phyloP scores from a whole-genome alignment of 306 rosid species.

The Crotalaria pallida region DNA sequence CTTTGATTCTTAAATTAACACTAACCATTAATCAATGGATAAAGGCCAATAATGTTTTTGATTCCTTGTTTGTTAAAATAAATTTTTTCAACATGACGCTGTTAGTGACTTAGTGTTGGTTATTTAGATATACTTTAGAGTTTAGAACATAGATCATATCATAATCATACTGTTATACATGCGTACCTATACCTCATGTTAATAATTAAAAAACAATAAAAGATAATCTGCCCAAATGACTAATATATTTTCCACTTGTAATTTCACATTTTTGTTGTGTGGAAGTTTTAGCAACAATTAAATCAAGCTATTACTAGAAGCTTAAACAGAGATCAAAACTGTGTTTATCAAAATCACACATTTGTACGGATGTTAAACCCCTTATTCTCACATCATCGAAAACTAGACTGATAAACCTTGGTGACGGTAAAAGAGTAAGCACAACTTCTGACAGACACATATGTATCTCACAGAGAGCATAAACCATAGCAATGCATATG shows the following conservation, averaged over 20 bases:
- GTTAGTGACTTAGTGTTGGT: too few species aligned
- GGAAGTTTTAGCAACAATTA: slow-evolving; percentile 3
- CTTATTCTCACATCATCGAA: slow-evolving; percentile 77
- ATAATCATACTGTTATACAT: too few species aligned
- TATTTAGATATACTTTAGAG: too few species aligned
- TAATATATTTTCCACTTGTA: background rate
- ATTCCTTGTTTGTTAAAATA: too few species aligned
- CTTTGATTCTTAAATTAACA: background rate
- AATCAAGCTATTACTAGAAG: slow-evolving; percentile 4
- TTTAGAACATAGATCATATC: too few species aligned
- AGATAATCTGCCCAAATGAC: background rate
- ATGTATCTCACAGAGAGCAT: slow-evolving; percentile 70
- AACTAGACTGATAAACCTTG: slow-evolving; percentile 84
- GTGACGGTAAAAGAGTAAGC: slow-evolving; percentile 83
- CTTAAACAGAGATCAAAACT: background rate
- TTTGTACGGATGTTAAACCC: background rate
- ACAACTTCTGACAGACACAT: slow-evolving; percentile 83
- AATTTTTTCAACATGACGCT: too few species aligned
- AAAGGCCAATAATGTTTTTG: background rate
- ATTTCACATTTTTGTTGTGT: background rate
- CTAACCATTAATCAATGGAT: background rate
- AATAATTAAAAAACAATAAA: too few species aligned
- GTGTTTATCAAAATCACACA: background rate
- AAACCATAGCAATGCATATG: slow-evolving; percentile 85
- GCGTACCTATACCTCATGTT: too few species aligned